phyloP scores from a whole-genome alignment of 352 stramenopile species.

The Globisporangium cystogenes region DNA sequence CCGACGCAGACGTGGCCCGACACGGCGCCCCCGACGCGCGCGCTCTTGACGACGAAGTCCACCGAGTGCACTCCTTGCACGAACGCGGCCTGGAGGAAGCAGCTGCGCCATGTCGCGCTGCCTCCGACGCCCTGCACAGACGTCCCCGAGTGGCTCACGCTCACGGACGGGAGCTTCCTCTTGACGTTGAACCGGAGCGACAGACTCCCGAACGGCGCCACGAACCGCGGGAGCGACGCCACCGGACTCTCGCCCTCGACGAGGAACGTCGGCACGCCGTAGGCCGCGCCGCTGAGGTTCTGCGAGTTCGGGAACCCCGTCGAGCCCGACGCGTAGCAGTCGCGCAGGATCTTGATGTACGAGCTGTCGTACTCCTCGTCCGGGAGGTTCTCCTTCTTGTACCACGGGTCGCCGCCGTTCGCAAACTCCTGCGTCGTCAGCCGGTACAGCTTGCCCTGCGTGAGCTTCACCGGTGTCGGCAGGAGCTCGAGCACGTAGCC shows the following conservation, averaged over 20 bases:
- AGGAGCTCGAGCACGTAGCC: slow-evolving; percentile 76
- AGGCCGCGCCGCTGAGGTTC: slow-evolving; percentile 78
- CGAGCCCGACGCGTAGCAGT: slow-evolving; percentile 83
- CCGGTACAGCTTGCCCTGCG: slow-evolving; percentile 80
- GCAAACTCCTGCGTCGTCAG: slow-evolving; percentile 85
- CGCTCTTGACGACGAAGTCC: slow-evolving; percentile 78
- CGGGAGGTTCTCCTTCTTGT: slow-evolving; percentile 86
- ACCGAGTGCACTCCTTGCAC: slow-evolving; percentile 66
- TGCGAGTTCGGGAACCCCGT: slow-evolving; percentile 81
- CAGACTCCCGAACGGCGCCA: slow-evolving; percentile 46
- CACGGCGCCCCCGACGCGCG: slow-evolving; percentile 43
- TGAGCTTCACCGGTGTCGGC: slow-evolving; percentile 44
- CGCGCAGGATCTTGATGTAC: slow-evolving; percentile 83
- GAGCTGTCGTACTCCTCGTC: slow-evolving; percentile 85
- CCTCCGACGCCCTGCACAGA: slow-evolving; percentile 51
- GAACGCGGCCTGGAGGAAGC: slow-evolving; percentile 52
- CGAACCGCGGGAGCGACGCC: slow-evolving; percentile 52
- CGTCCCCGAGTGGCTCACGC: slow-evolving; percentile 69
- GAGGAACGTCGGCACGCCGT: slow-evolving; percentile 82
- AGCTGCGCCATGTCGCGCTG: slow-evolving; percentile 55
- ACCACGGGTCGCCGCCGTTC: slow-evolving; percentile 85
- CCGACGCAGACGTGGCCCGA: slow-evolving; percentile 78
- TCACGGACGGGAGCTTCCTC: slow-evolving; percentile 49
- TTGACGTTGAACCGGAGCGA: slow-evolving; percentile 62
- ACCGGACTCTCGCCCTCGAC: slow-evolving; percentile 74